phyloP scores from a whole-genome alignment of 768 basidiomycete species.

The Russula sp. region DNA sequence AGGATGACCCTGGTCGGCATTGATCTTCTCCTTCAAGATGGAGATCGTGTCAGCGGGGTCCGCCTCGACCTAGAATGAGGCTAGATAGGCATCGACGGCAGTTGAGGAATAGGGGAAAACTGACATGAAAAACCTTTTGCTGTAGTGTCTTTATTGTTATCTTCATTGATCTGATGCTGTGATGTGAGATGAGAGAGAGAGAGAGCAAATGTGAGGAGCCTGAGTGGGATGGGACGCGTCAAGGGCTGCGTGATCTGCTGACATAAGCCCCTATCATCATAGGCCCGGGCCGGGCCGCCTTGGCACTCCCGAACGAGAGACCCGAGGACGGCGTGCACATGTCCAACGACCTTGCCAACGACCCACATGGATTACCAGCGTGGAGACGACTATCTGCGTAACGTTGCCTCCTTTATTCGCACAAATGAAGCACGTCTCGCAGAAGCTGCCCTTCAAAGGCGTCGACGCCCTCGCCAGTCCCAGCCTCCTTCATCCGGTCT shows the following conservation, averaged over 20 bases:
- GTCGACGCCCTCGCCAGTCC: constrained; percentile 43
- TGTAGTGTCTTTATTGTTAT: constrained; percentile 94
- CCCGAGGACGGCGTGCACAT: not conserved
- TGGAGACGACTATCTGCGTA: constrained; percentile 75
- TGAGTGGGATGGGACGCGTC: constrained; percentile 12
- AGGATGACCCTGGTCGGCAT: constrained; percentile 68
- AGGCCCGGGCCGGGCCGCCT: too few species aligned
- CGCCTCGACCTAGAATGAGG: constrained; percentile 60
- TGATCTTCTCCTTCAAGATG: constrained; percentile 81
- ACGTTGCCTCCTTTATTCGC: constrained; percentile 67
- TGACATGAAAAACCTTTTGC: constrained; percentile 84
- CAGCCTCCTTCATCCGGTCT: constrained; percentile 37
- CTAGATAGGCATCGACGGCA: not conserved
- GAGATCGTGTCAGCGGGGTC: constrained; percentile 73
- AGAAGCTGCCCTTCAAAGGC: constrained; percentile 52
- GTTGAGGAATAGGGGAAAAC: constrained; percentile 5
- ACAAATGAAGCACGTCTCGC: constrained; percentile 72
- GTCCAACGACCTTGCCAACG: constrained; percentile 37
- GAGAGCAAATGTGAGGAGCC: not conserved
- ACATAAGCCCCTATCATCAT: constrained; percentile 1
- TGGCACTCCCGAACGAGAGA: not conserved
- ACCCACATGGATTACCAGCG: constrained; percentile 50
- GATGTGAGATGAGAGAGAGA: not conserved
- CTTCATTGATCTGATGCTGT: constrained; percentile 56
- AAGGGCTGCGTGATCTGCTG: not conserved